Evolutionary conservation across 768 basidiomycete genomes (phyloP).

Genomic region (Rhizopogon vulgaris): DNA sequence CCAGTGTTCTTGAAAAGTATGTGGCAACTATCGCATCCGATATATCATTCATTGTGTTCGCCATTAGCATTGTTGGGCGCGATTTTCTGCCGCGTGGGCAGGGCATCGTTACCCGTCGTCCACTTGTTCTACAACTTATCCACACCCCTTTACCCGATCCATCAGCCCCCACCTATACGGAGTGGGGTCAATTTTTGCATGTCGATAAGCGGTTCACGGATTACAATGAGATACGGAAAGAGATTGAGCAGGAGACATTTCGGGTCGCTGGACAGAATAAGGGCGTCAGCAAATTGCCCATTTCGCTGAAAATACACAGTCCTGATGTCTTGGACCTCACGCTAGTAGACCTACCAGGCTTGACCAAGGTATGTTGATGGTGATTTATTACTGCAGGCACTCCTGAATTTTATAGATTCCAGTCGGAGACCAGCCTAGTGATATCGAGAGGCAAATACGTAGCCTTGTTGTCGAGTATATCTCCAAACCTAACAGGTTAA

Average conservation of each 20-base stretch:
- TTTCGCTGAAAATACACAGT: slow-evolving; percentile 92
- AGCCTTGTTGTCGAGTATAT: slow-evolving; percentile 94
- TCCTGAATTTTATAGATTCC: slow-evolving; percentile 56
- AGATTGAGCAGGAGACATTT: slow-evolving; percentile 97
- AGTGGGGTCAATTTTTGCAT: slow-evolving; percentile 98
- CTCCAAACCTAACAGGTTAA: slow-evolving; percentile 90
- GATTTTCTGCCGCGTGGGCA: slow-evolving; percentile 85
- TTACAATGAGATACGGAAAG: slow-evolving; percentile 87
- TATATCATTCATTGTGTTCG: slow-evolving; percentile 1
- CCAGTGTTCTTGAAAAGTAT: slow-evolving; percentile 92
- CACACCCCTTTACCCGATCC: slow-evolving; percentile 69
- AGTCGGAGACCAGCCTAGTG: slow-evolving; percentile 94
- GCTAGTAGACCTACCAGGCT: slow-evolving; percentile 90
- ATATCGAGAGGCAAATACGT: slow-evolving; percentile 96
- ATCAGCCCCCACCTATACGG: slow-evolving; percentile 43
- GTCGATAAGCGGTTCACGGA: slow-evolving; percentile 96
- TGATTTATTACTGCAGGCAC: neutral
- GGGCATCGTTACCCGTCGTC: slow-evolving; percentile 95
- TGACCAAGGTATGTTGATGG: slow-evolving; percentile 72
- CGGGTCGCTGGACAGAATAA: slow-evolving; percentile 98
- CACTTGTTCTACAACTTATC: slow-evolving; percentile 92
- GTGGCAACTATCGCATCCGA: slow-evolving; percentile 24
- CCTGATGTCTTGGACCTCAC: slow-evolving; percentile 95
- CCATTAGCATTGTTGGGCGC: slow-evolving; percentile 80
- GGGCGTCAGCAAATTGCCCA: slow-evolving; percentile 93